These are phyloP conservation scores for Colletotrichum echinochloae DNA, from an alignment of 2,329 filamentous ascomycete species.

Conservation along the genomic window DNA sequence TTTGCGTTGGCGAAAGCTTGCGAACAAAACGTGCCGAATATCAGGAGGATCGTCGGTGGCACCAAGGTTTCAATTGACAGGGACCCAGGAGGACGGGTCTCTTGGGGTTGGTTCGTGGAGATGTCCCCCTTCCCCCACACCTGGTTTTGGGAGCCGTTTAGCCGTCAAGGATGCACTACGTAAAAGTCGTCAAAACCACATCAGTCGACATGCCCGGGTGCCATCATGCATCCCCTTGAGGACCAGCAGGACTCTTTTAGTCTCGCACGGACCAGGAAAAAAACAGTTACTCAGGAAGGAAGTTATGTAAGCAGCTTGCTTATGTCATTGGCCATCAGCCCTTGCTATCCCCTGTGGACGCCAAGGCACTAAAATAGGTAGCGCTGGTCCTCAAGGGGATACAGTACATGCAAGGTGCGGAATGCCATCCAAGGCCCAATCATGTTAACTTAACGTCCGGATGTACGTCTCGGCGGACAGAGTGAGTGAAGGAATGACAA, in stretches of 20 bases:
- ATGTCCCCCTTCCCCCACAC: too few species aligned
- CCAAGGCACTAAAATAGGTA: too few species aligned
- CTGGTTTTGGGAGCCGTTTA: not conserved
- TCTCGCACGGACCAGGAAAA: too few species aligned
- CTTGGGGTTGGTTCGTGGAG: slow-evolving; percentile 1
- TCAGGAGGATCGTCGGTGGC: slow-evolving; percentile 7
- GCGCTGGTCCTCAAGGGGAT: too few species aligned
- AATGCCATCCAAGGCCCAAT: not conserved
- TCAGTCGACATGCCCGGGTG: not conserved
- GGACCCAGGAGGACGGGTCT: not conserved
- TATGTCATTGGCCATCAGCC: too few species aligned
- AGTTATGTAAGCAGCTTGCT: too few species aligned
- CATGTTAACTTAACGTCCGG: not conserved
- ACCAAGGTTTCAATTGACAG: slow-evolving; percentile 37
- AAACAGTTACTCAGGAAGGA: too few species aligned
- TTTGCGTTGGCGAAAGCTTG: not conserved
- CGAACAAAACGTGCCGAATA: slow-evolving; percentile 12
- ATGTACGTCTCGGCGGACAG: slow-evolving; percentile 8
- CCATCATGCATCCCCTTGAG: not conserved
- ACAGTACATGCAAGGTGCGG: not conserved
- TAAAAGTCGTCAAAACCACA: not conserved
- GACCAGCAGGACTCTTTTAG: too few species aligned
- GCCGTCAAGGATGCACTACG: not conserved
- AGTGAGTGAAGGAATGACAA: not conserved
- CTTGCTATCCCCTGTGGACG: too few species aligned